Conservation (phyloP, 805 yeast species). For the Pichia nanzhaoensis region DNA sequence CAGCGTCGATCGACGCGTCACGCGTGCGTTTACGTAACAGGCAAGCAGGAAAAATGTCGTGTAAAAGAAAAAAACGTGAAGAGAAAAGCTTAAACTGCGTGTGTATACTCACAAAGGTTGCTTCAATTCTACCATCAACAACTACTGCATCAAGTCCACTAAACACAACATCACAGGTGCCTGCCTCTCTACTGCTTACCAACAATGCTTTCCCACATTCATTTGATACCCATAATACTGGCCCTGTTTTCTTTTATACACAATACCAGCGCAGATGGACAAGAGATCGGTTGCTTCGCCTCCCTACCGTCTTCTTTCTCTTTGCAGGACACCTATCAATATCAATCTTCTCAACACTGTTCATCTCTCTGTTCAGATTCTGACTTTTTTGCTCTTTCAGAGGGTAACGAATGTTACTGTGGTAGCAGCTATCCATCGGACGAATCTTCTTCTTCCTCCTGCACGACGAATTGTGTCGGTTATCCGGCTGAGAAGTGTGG, state of each 20-base stretch:
- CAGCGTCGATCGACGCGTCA: too few species aligned
- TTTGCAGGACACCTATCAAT: conserved; percentile 43
- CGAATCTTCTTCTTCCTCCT: conserved; percentile 26
- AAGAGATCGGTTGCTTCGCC: conserved; percentile 34
- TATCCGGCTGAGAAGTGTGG: conserved; percentile 60
- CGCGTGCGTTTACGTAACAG: too few species aligned
- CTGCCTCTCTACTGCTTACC: too few species aligned
- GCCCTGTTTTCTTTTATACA: background rate
- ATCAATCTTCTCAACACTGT: conserved; percentile 58
- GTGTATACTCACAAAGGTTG: too few species aligned
- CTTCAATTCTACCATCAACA: too few species aligned
- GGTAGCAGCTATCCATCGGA: conserved; percentile 40
- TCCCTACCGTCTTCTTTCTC: conserved; percentile 31
- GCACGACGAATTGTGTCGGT: conserved; percentile 51
- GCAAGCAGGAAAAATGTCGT: too few species aligned
- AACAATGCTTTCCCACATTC: conserved; percentile 2
- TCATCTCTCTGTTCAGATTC: conserved; percentile 32
- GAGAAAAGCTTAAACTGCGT: too few species aligned
- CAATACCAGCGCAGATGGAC: conserved; percentile 7
- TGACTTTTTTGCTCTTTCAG: conserved; percentile 44
- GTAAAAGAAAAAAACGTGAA: too few species aligned
- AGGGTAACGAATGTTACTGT: conserved; percentile 60
- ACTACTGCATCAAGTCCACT: too few species aligned
- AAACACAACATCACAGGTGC: too few species aligned
- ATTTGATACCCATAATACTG: background rate